phyloP scores from a whole-genome alignment of 2,329 filamentous ascomycete genomes.

The Cladosporium sp. region DNA sequence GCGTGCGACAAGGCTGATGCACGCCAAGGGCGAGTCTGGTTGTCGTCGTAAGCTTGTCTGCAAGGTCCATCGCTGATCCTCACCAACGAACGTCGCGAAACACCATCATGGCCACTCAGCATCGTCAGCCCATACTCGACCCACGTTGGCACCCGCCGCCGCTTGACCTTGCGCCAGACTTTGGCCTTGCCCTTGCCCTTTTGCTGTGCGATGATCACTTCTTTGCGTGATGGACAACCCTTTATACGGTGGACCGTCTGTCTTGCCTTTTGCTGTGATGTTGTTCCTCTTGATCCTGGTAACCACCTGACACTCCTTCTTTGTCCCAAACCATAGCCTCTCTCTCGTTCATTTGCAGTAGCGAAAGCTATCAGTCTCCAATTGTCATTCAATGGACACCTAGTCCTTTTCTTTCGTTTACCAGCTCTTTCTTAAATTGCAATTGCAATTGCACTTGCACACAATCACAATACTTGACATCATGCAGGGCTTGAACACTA shows the following conservation, averaged over 20 bases:
- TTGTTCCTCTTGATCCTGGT: background rate
- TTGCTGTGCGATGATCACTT: background rate
- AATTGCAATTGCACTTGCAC: background rate
- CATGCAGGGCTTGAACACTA: conserved; percentile 4
- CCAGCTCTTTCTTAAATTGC: background rate
- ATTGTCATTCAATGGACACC: background rate
- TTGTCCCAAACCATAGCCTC: background rate
- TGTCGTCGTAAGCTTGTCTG: conserved; percentile 9
- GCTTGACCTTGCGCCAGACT: background rate
- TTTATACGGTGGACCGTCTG: background rate
- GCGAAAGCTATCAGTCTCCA: background rate
- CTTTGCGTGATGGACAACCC: background rate
- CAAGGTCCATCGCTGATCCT: conserved; percentile 4
- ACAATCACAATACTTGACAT: background rate
- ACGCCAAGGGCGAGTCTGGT: no score
- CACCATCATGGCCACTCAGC: background rate
- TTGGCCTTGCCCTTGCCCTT: background rate
- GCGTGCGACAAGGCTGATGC: background rate
- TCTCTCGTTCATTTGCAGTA: background rate
- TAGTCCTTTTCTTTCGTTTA: background rate
- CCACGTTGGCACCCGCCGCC: background rate
- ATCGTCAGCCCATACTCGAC: background rate
- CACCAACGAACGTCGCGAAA: background rate
- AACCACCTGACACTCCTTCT: background rate
- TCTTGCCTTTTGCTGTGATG: background rate